These are phyloP conservation scores for Silene vulgaris DNA, from an alignment of 179 eudicot genomes.

Conservation along the genomic window DNA sequence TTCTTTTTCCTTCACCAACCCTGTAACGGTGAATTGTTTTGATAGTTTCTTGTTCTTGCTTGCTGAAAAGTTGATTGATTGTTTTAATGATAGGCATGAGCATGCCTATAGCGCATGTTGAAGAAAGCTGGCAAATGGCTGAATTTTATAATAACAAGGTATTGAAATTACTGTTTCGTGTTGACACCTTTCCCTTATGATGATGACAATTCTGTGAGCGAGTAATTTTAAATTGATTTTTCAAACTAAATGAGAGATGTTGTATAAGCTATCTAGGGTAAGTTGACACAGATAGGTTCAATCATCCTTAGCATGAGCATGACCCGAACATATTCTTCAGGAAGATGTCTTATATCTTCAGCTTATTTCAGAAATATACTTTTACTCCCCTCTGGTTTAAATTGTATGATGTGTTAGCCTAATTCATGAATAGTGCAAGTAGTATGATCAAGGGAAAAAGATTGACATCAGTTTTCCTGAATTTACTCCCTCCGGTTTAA, in stretches of 20 bases:
- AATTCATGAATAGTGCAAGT: neutral
- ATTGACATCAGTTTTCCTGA: neutral
- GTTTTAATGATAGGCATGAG: conserved; percentile 65
- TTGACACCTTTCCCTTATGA: neutral
- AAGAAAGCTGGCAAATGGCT: conserved; percentile 99
- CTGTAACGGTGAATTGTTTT: neutral
- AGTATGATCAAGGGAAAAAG: neutral
- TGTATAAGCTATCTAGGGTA: neutral
- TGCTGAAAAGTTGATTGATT: conserved; percentile 11
- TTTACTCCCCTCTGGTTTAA: neutral
- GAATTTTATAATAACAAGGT: conserved; percentile 97
- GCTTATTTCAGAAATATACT: neutral
- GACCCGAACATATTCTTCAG: neutral
- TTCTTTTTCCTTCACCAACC: neutral
- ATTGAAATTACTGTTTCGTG: neutral
- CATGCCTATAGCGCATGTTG: conserved; percentile 95
- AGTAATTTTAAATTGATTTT: neutral
- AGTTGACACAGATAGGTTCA: neutral
- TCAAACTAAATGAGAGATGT: neutral
- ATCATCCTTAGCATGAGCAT: neutral
- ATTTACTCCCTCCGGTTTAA: neutral
- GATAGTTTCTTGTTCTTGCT: neutral
- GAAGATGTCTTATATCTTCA: neutral
- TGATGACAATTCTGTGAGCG: neutral
- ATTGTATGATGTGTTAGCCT: neutral